Evolutionary conservation across 177 flowering plant species (phyloP), one percentile per base, ranked within the genome.

Genomic region (Tripterygium wilfordii): DNA sequence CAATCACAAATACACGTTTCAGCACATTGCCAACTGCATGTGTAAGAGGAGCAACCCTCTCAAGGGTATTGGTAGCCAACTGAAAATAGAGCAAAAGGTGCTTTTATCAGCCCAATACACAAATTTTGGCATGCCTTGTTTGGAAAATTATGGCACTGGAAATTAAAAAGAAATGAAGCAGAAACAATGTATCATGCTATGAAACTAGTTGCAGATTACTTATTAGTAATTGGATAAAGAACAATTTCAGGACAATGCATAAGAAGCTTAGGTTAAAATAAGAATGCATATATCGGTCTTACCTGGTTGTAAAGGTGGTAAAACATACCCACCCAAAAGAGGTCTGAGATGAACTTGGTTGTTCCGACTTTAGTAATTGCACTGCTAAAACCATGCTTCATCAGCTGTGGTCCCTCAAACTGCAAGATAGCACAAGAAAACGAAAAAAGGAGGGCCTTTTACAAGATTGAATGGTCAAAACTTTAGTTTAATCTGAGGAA

Each of bases 251-350:
- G n/a, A n/a, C n/a, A n/a, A n/a, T n/a, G n/a, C n/a, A n/a, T n/a
- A n/a, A n/a, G n/a, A n/a, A n/a, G n/a, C n/a, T n/a, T n/a, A n/a
- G n/a, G n/a, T n/a, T n/a, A n/a, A n/a, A n/a, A n/a, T n/a, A n/a
- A n/a, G n/a, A n/a, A n/a, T n/a, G n/a, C n/a, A n/a, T n/a, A n/a
- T n/a, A n/a, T n/a, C n/a, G n/a, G n/a, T n/a, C n/a, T 5, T 22
- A 84, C 97, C 91, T 90, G 97, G 56, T 87, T 90, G 80, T 90
- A 90, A 23, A 90, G 87, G 46, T 90, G 97, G 68, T 90, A 87
- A 62, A 90, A 90, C 97, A 90, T 77, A 49, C 97, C 97, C 8
- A 87, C 97, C 96, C 94, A 87, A 53, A 87, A 87, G 42, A 90
- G 94, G 66, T 85, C 96, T 1, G 85, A 58, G 46, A 90, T 1